Percentiles rank a stretch among this genome's conserved stretches.
These are phyloP conservation scores for Plantago elongata DNA, from an alignment of 257 asterid species.

Conservation along the genomic window DNA sequence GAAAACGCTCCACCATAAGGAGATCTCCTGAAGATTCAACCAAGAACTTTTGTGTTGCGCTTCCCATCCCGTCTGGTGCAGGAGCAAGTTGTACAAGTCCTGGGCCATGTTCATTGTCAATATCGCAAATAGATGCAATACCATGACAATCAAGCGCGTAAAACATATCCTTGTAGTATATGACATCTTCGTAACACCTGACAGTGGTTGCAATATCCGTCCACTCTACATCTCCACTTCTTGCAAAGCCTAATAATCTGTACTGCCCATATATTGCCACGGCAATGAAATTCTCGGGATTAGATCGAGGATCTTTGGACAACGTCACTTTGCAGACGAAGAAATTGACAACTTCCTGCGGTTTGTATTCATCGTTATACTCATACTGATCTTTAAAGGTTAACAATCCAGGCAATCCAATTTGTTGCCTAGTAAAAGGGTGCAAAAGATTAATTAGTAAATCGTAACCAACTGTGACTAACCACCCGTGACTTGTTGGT, in stretches of 20 bases:
- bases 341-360: neutral
- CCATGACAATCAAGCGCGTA: neutral
- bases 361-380: neutral
- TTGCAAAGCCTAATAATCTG: slow-evolving; percentile 2
- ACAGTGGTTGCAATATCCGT: neutral
- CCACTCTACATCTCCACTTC: slow-evolving; percentile 1
- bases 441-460: neutral
- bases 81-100: neutral
- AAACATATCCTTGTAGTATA: neutral
- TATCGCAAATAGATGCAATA: neutral
- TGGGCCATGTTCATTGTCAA: neutral
- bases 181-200: neutral
- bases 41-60: neutral
- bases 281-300: neutral
- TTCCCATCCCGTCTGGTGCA: neutral
- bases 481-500: neutral
- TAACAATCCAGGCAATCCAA: neutral
- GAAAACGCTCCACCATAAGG: neutral
- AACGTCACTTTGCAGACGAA: neutral
- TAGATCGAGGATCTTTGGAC: neutral
- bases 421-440: slow-evolving; percentile 1
- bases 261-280: neutral
- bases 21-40: slow-evolving; percentile 1
- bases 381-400: neutral
- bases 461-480: neutral